Base-by-base conservation (phyloP, 2,329 filamentous ascomycete genomes). In the Fusarium sp. region DNA sequence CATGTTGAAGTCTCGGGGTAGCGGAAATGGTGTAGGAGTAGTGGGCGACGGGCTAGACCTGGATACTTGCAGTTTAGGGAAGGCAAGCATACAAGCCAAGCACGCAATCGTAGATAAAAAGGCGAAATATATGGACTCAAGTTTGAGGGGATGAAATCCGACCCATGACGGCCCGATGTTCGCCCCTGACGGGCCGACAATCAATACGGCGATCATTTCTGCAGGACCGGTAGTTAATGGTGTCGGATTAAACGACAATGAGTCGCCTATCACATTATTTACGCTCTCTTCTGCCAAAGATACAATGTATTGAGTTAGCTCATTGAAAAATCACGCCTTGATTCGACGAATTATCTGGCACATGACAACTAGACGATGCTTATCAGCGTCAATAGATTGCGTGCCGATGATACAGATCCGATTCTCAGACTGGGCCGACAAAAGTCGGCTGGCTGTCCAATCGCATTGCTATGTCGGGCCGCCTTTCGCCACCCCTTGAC, bases 61-160 rank as follows among this genome's bases (percentile, higher is more conserved):
- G 4, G 48, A 54, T 20, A 11, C 8, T 54, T n/a, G 30, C 16
- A 20, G n/a, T 32, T 16, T 11, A 54, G 25, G 27, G 18, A 54
- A 20, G 30, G 9, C 27, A 54, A 32, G 48, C 16, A 32, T n/a
- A 52, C 16, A 11, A 25, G 30, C 27, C 48, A 54, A 32, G 48
- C 25, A 54, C 48, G 30, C 30, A 54, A 54, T 25, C 23, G 20
- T 14, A 25, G 20, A 25, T 48, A 16, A 16, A 45, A 45, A 45
- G 43, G 23, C 43, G 43, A 48, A 8, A 48, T 48, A 16, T 48
- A 48, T 48, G 43, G 43, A 48, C 43, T 48, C 20, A 48, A 6
- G 7, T 48, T 48, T 48, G 43, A 48, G 43, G 43, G 43, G 43
- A 48, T 48, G 14, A 2, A 7, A 25, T 25, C 43, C 13, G 20